These are phyloP conservation scores for Nelumbo lutea DNA, from an alignment of 164 flowering plant genomes.

Conservation along the genomic window DNA sequence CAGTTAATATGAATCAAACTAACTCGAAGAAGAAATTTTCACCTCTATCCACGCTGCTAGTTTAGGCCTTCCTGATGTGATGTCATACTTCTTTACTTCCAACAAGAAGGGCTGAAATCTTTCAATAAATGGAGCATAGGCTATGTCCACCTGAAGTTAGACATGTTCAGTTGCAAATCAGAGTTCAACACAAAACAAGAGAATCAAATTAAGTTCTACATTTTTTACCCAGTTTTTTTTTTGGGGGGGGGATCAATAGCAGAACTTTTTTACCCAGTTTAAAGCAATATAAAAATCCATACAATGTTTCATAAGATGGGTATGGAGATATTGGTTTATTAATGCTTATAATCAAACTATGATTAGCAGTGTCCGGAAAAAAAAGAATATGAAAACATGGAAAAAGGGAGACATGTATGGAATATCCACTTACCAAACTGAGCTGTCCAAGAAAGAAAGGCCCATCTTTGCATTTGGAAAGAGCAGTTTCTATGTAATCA, in stretches of 20 bases:
- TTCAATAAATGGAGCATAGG: constrained; percentile 79
- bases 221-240: too few species aligned
- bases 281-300: too few species aligned
- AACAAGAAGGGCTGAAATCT: constrained; percentile 55
- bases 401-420: neutral
- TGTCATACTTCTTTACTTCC: constrained; percentile 13
- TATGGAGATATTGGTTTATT: too few species aligned
- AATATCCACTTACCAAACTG: constrained; percentile 44
- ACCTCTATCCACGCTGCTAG: constrained; percentile 80
- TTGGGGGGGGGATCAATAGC: too few species aligned
- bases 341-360: too few species aligned
- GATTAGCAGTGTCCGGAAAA: too few species aligned
- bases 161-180: too few species aligned
- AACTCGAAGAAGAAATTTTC: neutral
- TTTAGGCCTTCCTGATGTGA: constrained; percentile 62
- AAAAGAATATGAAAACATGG: neutral
- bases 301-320: too few species aligned
- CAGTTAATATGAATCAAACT: too few species aligned
- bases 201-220: too few species aligned
- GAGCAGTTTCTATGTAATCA: constrained; percentile 75
- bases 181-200: too few species aligned
- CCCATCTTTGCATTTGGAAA: constrained; percentile 74
- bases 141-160: constrained; percentile 68
- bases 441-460: constrained; percentile 93
- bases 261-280: too few species aligned